Base-by-base conservation (phyloP, 2,329 filamentous ascomycete species). In the Neoscytalidium dimidiatum region DNA sequence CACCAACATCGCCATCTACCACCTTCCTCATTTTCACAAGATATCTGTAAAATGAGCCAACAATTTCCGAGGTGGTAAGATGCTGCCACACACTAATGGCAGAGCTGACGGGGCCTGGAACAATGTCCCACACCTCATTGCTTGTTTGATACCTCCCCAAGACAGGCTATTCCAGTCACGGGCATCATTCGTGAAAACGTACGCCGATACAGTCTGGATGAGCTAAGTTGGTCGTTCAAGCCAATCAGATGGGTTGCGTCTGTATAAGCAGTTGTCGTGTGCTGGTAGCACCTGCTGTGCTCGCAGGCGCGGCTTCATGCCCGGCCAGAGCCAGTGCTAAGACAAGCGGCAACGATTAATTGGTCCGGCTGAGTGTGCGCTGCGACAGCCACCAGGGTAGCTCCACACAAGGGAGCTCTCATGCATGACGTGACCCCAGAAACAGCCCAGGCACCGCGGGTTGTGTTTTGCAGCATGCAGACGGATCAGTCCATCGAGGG, bases 381-480 rank as follows among this genome's bases (percentile, higher is more conserved):
- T 29, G 53, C 49, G 49, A 33, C 49, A 29, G 35, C 56, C 23
- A 14, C 56, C 56, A 60, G 56, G 56, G 26, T 60, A 60, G 56
- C 56, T 60, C 56, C 56, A 60, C 56, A 46, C 31, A n/a, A 41
- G 38, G 41, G 23, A 60, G 56, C 56, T 60, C 21, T 58, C 56
- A 31, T 60, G 56, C 56, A 60, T 60, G 56, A 60, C 56, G 56
- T 46, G 56, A 60, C 56, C 56, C 56, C 56, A 46, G 56, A 60
- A 60, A 60, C 56, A 60, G 56, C 56, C 56, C 56, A 60, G 56
- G 56, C 56, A 60, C 56, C 56, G 56, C 46, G 38, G 56, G 38
- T 60, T 60, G 28, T 60, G 56, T 48, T 60, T 31, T 60, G 56
- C 56, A 60, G 38, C 56, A 21, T 33, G 26, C 26, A 17, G 41